Conservation (phyloP, 2,329 filamentous ascomycete species). For the Bipolaris victoriae region DNA sequence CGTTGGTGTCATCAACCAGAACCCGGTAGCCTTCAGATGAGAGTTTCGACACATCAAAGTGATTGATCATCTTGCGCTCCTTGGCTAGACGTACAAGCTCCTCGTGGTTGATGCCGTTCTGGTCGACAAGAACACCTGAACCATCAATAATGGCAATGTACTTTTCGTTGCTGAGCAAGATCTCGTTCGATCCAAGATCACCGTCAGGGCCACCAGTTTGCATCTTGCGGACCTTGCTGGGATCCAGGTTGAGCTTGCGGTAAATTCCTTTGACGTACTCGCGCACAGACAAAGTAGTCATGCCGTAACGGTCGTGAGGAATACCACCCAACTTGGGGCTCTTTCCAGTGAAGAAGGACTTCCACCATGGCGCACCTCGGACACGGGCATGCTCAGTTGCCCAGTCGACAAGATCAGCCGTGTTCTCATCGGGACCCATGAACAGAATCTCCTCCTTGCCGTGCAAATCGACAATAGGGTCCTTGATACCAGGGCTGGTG, state of each 20-base stretch:
- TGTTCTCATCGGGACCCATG: slow-evolving; percentile 99
- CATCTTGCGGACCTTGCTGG: slow-evolving; percentile 84
- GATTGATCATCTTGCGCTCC: slow-evolving; percentile 83
- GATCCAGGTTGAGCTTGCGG: slow-evolving; percentile 90
- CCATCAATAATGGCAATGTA: slow-evolving; percentile 97
- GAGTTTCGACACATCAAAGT: slow-evolving; percentile 85
- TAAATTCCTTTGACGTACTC: slow-evolving; percentile 98
- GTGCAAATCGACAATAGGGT: slow-evolving; percentile 94
- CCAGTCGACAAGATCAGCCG: slow-evolving; percentile 95
- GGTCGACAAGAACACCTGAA: slow-evolving; percentile 91
- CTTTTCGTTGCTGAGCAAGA: slow-evolving; percentile 92
- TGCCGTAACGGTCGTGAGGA: slow-evolving; percentile 93
- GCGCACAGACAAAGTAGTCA: slow-evolving; percentile 96
- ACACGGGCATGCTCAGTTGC: slow-evolving; percentile 91
- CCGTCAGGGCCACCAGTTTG: slow-evolving; percentile 97
- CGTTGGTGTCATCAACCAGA: slow-evolving; percentile 86
- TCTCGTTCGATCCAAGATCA: slow-evolving; percentile 97
- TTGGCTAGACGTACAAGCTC: slow-evolving; percentile 87
- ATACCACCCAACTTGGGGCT: slow-evolving; percentile 95
- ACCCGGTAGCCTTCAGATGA: slow-evolving; percentile 89
- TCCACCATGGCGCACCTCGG: slow-evolving; percentile 96
- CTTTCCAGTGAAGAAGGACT: slow-evolving; percentile 99
- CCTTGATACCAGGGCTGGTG: slow-evolving; percentile 94
- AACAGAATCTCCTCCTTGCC: slow-evolving; percentile 97
- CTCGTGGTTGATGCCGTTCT: slow-evolving; percentile 81